These are phyloP conservation scores for Aspergillus nomiae DNA, from an alignment of 2,329 filamentous ascomycete genomes.

Conservation along the genomic window DNA sequence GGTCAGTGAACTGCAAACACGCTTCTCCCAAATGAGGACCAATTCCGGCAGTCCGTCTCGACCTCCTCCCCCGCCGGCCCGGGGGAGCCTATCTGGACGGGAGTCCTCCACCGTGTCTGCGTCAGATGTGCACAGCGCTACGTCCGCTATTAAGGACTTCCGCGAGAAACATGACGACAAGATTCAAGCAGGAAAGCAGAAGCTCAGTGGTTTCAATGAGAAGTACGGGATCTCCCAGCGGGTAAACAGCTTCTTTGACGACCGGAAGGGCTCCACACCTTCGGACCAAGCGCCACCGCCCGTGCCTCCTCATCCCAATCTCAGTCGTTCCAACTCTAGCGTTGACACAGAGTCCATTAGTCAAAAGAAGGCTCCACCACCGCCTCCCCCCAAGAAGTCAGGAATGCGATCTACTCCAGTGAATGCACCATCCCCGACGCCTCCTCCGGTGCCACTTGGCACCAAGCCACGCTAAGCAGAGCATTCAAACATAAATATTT, in stretches of 20 bases:
- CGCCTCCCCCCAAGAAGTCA: constrained; percentile 60
- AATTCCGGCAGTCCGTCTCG: constrained; percentile 31
- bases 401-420: constrained; percentile 44
- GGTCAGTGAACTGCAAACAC: constrained; percentile 67
- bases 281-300: constrained; percentile 17
- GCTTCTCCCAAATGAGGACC: constrained; percentile 61
- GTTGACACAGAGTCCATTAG: constrained; percentile 35
- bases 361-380: constrained; percentile 57
- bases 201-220: constrained; percentile 50
- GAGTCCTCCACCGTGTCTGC: constrained; percentile 64
- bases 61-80: constrained; percentile 34
- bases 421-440: constrained; percentile 35
- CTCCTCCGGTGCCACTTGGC: constrained; percentile 59
- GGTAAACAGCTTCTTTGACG: constrained; percentile 51
- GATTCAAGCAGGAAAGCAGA: constrained; percentile 61
- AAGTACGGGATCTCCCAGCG: constrained; percentile 48
- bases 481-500: constrained; percentile 8
- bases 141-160: constrained; percentile 66
- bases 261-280: constrained; percentile 33
- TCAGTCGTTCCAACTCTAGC: constrained; percentile 27
- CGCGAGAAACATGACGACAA: constrained; percentile 72
- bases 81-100: constrained; percentile 54
- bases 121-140: constrained; percentile 60
- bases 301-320: constrained; percentile 27
- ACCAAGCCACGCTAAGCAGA: constrained; percentile 57